phyloP scores from a whole-genome alignment of 352 stramenopile genomes.

The Globisporangium heterothallicum region DNA sequence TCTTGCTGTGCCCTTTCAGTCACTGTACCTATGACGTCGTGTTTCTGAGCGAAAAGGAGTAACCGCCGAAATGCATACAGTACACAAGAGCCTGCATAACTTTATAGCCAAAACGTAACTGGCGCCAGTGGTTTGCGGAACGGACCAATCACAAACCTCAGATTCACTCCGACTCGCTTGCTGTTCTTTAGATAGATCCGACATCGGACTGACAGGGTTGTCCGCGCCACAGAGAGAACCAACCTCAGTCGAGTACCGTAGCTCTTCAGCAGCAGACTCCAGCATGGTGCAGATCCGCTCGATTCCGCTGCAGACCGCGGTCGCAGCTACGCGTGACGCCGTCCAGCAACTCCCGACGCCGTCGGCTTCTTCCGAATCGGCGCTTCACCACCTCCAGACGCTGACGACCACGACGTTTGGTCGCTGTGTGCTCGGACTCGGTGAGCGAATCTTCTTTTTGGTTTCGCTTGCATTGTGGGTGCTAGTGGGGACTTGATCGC shows the following conservation, averaged over 20 bases:
- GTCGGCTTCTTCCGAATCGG: not conserved
- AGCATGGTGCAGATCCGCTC: slow-evolving; percentile 11
- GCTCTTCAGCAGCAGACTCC: not conserved
- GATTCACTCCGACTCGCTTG: not conserved
- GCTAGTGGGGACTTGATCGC: too few species aligned
- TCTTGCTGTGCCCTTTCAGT: too few species aligned
- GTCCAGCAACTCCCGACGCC: not conserved
- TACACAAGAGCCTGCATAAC: not conserved
- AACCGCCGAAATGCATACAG: too few species aligned
- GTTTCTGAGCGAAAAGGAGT: too few species aligned
- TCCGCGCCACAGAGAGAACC: too few species aligned
- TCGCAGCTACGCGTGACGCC: slow-evolving; percentile 12
- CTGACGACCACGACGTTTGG: slow-evolving; percentile 42
- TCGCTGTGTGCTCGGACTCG: slow-evolving; percentile 69
- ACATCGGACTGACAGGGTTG: too few species aligned
- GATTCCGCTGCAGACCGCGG: slow-evolving; percentile 12
- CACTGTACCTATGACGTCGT: too few species aligned
- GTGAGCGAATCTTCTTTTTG: slow-evolving; percentile 18
- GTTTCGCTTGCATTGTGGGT: not conserved
- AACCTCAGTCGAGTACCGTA: too few species aligned
- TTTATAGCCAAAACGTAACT: not conserved
- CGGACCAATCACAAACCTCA: slow-evolving; percentile 1
- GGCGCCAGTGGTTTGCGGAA: not conserved
- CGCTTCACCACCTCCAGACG: slow-evolving; percentile 13
- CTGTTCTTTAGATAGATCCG: not conserved